These are phyloP conservation scores for Pyrenophora seminiperda DNA, from an alignment of 2,329 filamentous ascomycete species.

Conservation along the genomic window DNA sequence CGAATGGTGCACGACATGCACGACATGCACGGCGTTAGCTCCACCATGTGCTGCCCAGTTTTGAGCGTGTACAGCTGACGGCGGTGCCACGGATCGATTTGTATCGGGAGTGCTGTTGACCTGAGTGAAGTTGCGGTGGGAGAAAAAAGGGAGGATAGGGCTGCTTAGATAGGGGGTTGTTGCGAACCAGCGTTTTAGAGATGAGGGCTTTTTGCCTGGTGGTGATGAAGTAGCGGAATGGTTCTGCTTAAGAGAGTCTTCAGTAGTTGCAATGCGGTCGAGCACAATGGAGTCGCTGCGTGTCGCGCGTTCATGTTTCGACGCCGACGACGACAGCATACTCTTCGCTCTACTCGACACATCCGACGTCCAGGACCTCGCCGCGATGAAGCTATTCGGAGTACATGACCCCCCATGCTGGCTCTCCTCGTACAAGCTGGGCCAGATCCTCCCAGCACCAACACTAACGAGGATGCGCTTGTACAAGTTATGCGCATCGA, in stretches of 20 bases:
- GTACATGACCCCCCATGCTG: conserved; percentile 22
- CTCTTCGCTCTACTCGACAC: conserved; percentile 33
- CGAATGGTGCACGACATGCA: conserved; percentile 33
- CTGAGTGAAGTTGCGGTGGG: conserved; percentile 7
- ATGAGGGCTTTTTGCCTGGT: conserved; percentile 10
- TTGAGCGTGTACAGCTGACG: conserved; percentile 23
- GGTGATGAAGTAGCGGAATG: background rate
- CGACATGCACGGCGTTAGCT: conserved; percentile 28
- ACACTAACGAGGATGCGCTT: conserved; percentile 30
- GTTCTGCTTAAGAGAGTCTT: conserved; percentile 10
- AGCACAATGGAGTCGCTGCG: conserved; percentile 19
- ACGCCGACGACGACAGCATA: conserved; percentile 27
- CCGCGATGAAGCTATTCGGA: conserved; percentile 21
- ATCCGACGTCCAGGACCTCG: conserved; percentile 22
- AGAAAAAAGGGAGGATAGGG: conserved; percentile 30
- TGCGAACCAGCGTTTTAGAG: conserved; percentile 30
- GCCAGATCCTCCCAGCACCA: conserved; percentile 40
- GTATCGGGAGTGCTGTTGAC: background rate
- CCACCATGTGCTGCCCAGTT: conserved; percentile 33
- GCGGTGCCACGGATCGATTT: conserved; percentile 3
- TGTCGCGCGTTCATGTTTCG: conserved; percentile 18
- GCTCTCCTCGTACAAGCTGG: conserved; percentile 29
- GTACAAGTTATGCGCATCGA: conserved; percentile 57
- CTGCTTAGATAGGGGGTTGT: conserved; percentile 5
- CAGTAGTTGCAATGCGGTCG: conserved; percentile 11